These are phyloP conservation scores for Scheffersomyces lignosus DNA, from an alignment of 805 yeast species.

Conservation along the genomic window DNA sequence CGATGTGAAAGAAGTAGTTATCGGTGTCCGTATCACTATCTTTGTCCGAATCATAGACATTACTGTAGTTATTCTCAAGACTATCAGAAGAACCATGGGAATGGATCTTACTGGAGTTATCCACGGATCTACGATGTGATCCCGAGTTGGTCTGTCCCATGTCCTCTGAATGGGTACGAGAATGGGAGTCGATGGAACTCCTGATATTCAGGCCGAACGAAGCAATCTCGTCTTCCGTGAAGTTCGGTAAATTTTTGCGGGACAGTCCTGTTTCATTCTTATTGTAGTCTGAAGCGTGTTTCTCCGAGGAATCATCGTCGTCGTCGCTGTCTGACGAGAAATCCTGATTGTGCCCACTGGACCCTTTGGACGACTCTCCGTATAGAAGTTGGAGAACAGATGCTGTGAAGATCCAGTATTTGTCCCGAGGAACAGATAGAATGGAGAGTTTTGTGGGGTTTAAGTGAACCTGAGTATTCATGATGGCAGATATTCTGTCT, in stretches of 20 bases:
- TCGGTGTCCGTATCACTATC: slow-evolving; percentile 18
- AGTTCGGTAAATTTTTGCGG: no score
- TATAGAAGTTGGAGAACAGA: slow-evolving; percentile 51
- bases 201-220: no score
- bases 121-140: slow-evolving; percentile 9
- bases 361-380: slow-evolving; percentile 30
- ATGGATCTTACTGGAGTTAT: slow-evolving; percentile 30
- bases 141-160: slow-evolving; percentile 1
- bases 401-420: slow-evolving; percentile 53
- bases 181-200: not conserved
- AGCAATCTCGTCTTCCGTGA: no score
- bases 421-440: slow-evolving; percentile 52
- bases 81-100: slow-evolving; percentile 5
- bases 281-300: slow-evolving; percentile 2
- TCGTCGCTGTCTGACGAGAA: slow-evolving; percentile 16
- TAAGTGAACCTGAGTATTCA: slow-evolving; percentile 50
- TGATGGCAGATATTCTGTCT: no score
- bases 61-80: slow-evolving; percentile 4
- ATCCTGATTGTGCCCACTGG: slow-evolving; percentile 12
- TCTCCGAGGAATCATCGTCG: slow-evolving; percentile 8
- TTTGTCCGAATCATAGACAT: slow-evolving; percentile 6
- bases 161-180: slow-evolving; percentile 1
- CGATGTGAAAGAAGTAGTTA: slow-evolving; percentile 55
- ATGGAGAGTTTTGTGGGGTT: slow-evolving; percentile 47
- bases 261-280: no score